phyloP scores from a whole-genome alignment of 208 protist genomes.

The Trypanosoma theileri region DNA sequence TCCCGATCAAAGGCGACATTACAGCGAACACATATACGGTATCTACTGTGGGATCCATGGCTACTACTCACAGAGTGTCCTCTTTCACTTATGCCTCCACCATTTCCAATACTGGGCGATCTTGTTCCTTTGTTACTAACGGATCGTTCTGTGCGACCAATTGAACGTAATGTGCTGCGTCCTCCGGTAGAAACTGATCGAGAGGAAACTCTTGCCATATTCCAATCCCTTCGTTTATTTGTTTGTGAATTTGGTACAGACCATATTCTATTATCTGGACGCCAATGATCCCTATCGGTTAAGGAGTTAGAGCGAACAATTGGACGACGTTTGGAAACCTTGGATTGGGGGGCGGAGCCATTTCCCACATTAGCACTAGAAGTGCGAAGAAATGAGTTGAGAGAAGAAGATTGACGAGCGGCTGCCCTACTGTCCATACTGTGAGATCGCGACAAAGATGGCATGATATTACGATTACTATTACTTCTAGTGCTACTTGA shows the following conservation, averaged over 20 bases:
- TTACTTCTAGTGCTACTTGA: background rate
- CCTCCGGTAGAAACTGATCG: no score
- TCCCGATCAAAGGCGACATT: slow-evolving; percentile 22
- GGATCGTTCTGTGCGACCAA: no score
- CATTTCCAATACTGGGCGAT: background rate
- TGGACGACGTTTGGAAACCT: no score
- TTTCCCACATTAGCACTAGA: background rate
- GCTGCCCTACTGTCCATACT: background rate
- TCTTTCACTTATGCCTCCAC: background rate
- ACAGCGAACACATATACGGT: slow-evolving; percentile 16
- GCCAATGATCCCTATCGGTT: no score
- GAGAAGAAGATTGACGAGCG: background rate
- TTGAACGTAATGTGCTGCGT: no score
- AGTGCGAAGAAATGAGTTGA: background rate
- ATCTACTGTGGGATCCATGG: background rate
- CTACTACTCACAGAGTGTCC: background rate
- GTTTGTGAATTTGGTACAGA: no score
- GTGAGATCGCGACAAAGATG: background rate
- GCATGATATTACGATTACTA: background rate
- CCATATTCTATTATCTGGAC: no score
- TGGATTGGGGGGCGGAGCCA: no score
- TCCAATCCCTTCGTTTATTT: no score
- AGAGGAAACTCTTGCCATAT: no score
- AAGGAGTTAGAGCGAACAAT: no score
- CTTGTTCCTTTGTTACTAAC: no score